Percentiles rank a stretch among this genome's conserved stretches.
Evolutionary conservation across 1,284 basidiomycete genomes (phyloP).

Genomic region (Tilletia caries): DNA sequence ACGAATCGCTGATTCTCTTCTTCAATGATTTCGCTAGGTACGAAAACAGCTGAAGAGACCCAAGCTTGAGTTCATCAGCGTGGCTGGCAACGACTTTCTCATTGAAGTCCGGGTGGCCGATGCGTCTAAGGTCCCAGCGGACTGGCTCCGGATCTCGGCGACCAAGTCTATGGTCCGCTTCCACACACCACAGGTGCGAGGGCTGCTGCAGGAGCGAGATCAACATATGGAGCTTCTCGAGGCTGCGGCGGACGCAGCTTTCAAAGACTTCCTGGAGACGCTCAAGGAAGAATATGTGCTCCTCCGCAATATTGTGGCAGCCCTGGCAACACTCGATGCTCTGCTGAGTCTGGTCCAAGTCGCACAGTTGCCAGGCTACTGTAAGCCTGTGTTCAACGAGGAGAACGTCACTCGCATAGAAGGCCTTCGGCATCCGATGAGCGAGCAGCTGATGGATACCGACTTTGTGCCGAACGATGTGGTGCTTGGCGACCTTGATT

Average conservation of each 20-base stretch:
- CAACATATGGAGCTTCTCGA: conserved; percentile 73
- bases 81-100: conserved; percentile 56
- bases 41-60: conserved; percentile 72
- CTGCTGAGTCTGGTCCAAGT: conserved; percentile 33
- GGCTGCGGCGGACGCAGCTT: conserved; percentile 55
- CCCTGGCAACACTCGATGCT: conserved; percentile 40
- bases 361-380: conserved; percentile 32
- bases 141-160: conserved; percentile 73
- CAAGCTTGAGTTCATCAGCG: conserved; percentile 69
- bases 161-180: conserved; percentile 77
- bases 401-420: conserved; percentile 15
- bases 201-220: conserved; percentile 69
- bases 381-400: not conserved
- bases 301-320: conserved; percentile 34
- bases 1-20: not conserved
- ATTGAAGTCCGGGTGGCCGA: conserved; percentile 66
- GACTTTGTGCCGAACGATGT: conserved; percentile 46
- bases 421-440: conserved; percentile 45
- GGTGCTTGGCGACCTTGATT: conserved; percentile 22
- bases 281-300: conserved; percentile 30
- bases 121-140: conserved; percentile 69
- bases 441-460: conserved; percentile 29
- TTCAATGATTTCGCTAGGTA: not conserved
- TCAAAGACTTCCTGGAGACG: conserved; percentile 24
- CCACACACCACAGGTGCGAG: conserved; percentile 70